phyloP scores from a whole-genome alignment of 495 filamentous ascomycete genomes.

The Trichoderma parareesei region DNA sequence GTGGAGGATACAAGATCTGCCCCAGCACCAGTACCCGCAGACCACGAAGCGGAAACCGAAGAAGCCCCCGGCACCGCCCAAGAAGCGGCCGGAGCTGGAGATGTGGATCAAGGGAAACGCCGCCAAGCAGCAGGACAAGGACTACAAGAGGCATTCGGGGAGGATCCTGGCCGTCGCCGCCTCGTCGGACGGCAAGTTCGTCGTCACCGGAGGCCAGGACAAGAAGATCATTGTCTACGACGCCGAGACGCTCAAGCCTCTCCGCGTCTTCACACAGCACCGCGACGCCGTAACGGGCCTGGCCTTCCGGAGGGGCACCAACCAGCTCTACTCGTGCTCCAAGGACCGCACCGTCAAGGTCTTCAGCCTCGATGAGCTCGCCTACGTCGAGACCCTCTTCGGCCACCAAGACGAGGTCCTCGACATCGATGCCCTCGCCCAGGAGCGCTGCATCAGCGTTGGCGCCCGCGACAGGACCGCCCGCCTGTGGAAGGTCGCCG shows the following conservation, averaged over 20 bases:
- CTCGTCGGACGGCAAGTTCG: constrained; percentile 78
- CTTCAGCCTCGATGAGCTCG: constrained; percentile 75
- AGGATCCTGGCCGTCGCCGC: constrained; percentile 76
- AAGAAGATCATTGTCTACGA: constrained; percentile 80
- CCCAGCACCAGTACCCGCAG: constrained; percentile 46
- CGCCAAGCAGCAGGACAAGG: constrained; percentile 50
- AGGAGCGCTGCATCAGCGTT: constrained; percentile 84
- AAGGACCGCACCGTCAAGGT: constrained; percentile 65
- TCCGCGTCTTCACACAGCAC: constrained; percentile 85
- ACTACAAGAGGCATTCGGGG: constrained; percentile 65
- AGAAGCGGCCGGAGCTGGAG: constrained; percentile 63
- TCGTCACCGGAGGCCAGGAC: constrained; percentile 83
- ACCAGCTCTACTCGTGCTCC: constrained; percentile 83
- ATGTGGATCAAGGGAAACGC: constrained; percentile 56
- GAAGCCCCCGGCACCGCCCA: constrained; percentile 54
- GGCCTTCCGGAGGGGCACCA: constrained; percentile 78
- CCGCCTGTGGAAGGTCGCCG: constrained; percentile 93
- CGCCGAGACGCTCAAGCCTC: constrained; percentile 62
- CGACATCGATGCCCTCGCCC: constrained; percentile 69
- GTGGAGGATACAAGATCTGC: constrained; percentile 65
- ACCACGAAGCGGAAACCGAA: constrained; percentile 50
- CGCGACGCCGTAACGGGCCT: constrained; percentile 78
- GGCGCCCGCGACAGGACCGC: constrained; percentile 84
- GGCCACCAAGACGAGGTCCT: constrained; percentile 89
- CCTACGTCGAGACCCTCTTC: constrained; percentile 92